Conservation (phyloP, 2,329 filamentous ascomycete genomes). For the Allantophomopsis lycopodina region DNA sequence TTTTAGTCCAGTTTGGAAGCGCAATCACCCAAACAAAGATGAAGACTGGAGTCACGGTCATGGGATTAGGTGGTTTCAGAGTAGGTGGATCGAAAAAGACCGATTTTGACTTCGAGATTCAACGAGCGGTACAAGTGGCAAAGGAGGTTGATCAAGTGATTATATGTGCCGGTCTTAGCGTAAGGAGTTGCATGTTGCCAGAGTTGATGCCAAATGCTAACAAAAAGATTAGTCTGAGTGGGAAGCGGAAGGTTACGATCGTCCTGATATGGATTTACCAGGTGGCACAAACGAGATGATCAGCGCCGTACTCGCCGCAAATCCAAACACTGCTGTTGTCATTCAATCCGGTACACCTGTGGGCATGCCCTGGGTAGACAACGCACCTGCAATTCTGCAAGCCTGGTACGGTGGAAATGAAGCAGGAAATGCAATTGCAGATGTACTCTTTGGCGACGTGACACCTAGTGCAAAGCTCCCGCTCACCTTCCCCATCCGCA, state of each 20-base stretch:
- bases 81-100: conserved; percentile 47
- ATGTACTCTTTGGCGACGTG: conserved; percentile 60
- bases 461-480: conserved; percentile 68
- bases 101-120: conserved; percentile 43
- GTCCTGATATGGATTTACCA: conserved; percentile 67
- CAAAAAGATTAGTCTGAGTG: conserved; percentile 55
- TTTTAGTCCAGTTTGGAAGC: conserved; percentile 33
- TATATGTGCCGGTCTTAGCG: conserved; percentile 64
- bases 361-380: conserved; percentile 52
- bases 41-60: conserved; percentile 29
- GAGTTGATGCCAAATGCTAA: no score
- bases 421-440: conserved; percentile 67
- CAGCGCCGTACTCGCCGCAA: conserved; percentile 46
- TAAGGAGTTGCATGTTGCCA: no score
- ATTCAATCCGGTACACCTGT: conserved; percentile 68
- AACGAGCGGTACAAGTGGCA: conserved; percentile 53
- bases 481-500: conserved; percentile 54
- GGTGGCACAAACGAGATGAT: conserved; percentile 61
- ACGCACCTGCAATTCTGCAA: conserved; percentile 46
- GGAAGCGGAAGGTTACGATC: conserved; percentile 69
- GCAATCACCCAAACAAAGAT: conserved; percentile 42
- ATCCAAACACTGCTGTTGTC: conserved; percentile 58
- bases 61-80: conserved; percentile 45
- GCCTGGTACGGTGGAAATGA: conserved; percentile 86
- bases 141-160: conserved; percentile 63